A percentile compares a stretch with the other conserved stretches of the same genome.
phyloP scores from a whole-genome alignment of 2,329 filamentous ascomycete genomes.

The Fusarium subtropicale region DNA sequence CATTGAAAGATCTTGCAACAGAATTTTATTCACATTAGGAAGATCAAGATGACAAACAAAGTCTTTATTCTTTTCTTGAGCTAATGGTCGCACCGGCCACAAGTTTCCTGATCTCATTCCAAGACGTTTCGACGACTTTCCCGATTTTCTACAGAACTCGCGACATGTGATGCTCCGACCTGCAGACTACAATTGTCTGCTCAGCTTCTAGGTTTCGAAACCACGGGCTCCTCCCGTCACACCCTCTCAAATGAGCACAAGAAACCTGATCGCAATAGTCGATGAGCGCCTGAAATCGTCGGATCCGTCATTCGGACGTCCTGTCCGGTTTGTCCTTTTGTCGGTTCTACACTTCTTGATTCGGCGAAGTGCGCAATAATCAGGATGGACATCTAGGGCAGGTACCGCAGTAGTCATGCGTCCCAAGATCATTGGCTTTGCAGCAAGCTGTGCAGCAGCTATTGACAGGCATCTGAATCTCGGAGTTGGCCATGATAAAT shows the following conservation, averaged over 20 bases:
- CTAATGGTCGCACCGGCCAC: background rate
- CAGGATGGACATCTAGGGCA: constrained; percentile 47
- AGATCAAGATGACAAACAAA: background rate
- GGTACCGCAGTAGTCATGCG: constrained; percentile 51
- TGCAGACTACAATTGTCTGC: background rate
- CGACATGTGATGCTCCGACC: background rate
- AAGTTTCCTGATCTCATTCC: background rate
- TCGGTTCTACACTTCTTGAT: background rate
- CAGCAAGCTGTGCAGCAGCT: constrained; percentile 49
- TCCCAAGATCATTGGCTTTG: constrained; percentile 50
- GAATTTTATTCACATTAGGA: background rate
- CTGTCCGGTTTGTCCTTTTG: background rate
- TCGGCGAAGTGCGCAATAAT: constrained; percentile 1
- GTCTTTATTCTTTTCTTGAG: background rate
- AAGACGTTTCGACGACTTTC: background rate
- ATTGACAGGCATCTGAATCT: constrained; percentile 37
- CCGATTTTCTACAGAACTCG: background rate
- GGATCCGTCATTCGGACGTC: background rate
- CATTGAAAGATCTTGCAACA: background rate
- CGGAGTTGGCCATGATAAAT: constrained; percentile 35
- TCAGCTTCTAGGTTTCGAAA: background rate
- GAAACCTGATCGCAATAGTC: background rate
- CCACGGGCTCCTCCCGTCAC: background rate
- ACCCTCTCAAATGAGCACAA: background rate
- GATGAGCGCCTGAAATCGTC: background rate